Evolutionary conservation across 371 early-diverging fungal species (phyloP), one percentile per base, ranked within the genome.

Genomic region (Mucor piriformis): DNA sequence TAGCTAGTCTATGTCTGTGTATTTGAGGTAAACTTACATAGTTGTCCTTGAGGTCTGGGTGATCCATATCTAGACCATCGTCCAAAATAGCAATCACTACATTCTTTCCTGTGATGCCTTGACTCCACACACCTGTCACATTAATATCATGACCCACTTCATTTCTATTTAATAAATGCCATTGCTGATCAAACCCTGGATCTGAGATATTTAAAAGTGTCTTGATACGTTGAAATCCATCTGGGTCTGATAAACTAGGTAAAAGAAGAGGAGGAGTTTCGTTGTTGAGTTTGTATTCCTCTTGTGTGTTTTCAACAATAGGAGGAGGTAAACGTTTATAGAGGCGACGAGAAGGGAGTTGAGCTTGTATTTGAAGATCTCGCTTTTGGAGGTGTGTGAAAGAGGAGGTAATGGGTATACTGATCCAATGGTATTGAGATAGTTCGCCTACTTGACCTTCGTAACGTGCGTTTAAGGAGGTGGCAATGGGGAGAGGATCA

Each of bases 41-140:
- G 72, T 94, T 94, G 15, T 77, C 88, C 29, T 80, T 73, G 10
- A 98, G 71, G 70, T 98, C 99, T 16, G 85, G 80, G 70, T 89
- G 89, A 4, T 83, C 75, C 63, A 88, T 87, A 67, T 97, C 95
- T 18, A 98, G 67, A 0, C 99, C 99, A 67, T 98, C 99, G 70
- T 98, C 99, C 21, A 98, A 81, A 54, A 98, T 88, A 23, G 92
- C 93, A 1, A 97, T 94, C 6, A 90, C 87, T 1, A 93, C 85
- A 27, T 88, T 88, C 43, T 90, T 81, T n/a, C 99, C 99, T 13
- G 94, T 93, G 35, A 95, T 87, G 77, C 88, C 91, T 86, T 92
- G 90, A 44, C 75, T 73, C 99, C 99, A 98, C 11, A 95, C 92
- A 24, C 86, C 91, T 12, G 95, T 91, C 13, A 97, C 85, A 73